Conservation (phyloP, 495 filamentous ascomycete genomes). For the Neurospora pannonica region DNA sequence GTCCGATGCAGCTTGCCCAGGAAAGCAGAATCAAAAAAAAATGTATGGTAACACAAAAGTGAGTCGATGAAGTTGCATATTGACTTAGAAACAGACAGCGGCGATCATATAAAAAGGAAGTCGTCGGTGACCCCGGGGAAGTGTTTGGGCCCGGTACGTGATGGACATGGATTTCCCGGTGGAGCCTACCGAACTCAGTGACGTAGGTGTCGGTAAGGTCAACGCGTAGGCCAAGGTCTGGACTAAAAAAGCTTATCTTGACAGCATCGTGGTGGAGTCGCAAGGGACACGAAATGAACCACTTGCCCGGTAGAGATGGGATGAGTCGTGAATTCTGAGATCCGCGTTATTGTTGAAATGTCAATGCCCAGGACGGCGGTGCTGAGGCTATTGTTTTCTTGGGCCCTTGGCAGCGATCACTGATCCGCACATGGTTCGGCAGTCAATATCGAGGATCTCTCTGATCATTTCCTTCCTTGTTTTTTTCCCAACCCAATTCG, state of each 20-base stretch:
- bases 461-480: not conserved
- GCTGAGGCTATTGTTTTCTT: not conserved
- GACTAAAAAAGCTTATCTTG: not conserved
- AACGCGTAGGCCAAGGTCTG: not conserved
- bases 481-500: not conserved
- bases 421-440: not conserved
- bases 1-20: not conserved
- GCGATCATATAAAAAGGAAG: not conserved
- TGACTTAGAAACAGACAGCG: not conserved
- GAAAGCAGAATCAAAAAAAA: not conserved
- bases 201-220: not conserved
- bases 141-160: not conserved
- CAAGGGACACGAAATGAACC: not conserved
- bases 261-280: not conserved
- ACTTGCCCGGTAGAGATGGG: not conserved
- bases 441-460: not conserved
- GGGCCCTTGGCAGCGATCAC: not conserved
- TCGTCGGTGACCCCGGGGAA: not conserved
- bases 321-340: not conserved
- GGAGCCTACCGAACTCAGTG: not conserved
- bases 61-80: not conserved
- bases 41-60: not conserved
- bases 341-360: not conserved
- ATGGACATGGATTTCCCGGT: not conserved
- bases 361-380: not conserved